phyloP scores from a whole-genome alignment of 2,329 filamentous ascomycete species.

The Clonostachys sp. region DNA sequence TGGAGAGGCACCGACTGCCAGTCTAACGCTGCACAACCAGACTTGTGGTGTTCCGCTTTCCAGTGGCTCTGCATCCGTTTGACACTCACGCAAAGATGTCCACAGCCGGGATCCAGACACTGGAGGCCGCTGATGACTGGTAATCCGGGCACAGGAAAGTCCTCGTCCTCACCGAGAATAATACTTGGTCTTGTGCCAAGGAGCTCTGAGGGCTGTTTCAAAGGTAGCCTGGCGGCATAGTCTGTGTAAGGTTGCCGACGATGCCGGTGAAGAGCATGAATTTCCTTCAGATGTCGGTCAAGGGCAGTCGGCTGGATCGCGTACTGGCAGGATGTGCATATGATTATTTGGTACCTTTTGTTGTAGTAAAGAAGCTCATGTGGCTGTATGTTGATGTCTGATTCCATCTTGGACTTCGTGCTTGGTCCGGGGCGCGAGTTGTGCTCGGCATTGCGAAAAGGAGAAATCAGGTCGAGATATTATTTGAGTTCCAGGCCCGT shows the following conservation, averaged over 20 bases:
- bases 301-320: conserved; percentile 6
- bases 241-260: conserved; percentile 4
- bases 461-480: too few species aligned
- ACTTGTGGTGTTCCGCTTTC: conserved; percentile 3
- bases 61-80: conserved; percentile 10
- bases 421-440: too few species aligned
- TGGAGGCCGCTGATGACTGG: conserved; percentile 3
- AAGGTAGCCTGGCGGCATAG: conserved; percentile 1
- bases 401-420: too few species aligned
- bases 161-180: too few species aligned
- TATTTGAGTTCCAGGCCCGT: too few species aligned
- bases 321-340: conserved; percentile 7
- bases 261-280: conserved; percentile 6
- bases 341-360: conserved; percentile 3
- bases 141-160: conserved; percentile 6
- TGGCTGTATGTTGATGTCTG: background rate
- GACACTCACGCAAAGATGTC: conserved; percentile 6
- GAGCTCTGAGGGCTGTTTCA: background rate
- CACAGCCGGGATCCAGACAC: conserved; percentile 2
- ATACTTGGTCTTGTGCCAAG: background rate
- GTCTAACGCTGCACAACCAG: conserved; percentile 1
- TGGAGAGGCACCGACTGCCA: conserved; percentile 4
- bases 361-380: conserved; percentile 4
- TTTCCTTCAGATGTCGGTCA: conserved; percentile 7
- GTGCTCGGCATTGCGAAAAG: too few species aligned